Base-by-base conservation (phyloP, 257 asterid genomes). In the Catharanthus roseus region DNA sequence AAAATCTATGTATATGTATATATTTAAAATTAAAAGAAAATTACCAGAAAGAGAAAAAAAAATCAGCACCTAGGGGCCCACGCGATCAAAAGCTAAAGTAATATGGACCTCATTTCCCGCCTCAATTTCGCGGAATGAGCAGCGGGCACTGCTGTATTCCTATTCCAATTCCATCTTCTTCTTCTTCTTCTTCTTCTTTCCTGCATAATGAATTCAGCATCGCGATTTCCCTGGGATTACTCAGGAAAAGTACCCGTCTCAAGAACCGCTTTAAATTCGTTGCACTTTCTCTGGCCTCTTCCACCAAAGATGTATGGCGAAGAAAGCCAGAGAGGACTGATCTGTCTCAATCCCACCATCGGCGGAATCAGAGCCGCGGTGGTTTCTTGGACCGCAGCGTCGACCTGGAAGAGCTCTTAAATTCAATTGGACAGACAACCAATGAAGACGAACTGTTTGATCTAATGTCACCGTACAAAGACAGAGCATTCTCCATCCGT, bases 371-470 rank as follows among this genome's bases (percentile, higher is more conserved):
- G 0, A 80, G 31, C 65, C 36, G 79, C 6, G 69, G 19, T 3
- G 69, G 4, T 13, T 81, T 76, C 66, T 55, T 89, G 2, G 96
- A 93, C 84, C 95, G 82, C 83, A 73, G 81, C 68, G 84, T 95
- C 0, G 90, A 95, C 81, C 88, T 89, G 91, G 95, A 91, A 38
- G 93, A 86, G 5, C 86, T 91, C 9, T 38, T 88, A 0, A 65
- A 74, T 45, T 80, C 90, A 12, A 88, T 95, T 16, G 65, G 79
- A n/a, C 89, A 88, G 73, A 89, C 97, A 0, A 67, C 82, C 5
- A 82, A 95, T 68, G 96, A 87, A 74, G 88, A 77, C 74, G 83
- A 91, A 55, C 95, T 95, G 61, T 86, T 75, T 78, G 82, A 89
- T 13, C 29, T 93, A 54, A 74, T 95, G 91, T 95, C 99, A 0